A percentile compares a stretch with the other conserved stretches of the same genome.
phyloP scores from a whole-genome alignment of 2,329 filamentous ascomycete species.

The Tolypocladium album region DNA sequence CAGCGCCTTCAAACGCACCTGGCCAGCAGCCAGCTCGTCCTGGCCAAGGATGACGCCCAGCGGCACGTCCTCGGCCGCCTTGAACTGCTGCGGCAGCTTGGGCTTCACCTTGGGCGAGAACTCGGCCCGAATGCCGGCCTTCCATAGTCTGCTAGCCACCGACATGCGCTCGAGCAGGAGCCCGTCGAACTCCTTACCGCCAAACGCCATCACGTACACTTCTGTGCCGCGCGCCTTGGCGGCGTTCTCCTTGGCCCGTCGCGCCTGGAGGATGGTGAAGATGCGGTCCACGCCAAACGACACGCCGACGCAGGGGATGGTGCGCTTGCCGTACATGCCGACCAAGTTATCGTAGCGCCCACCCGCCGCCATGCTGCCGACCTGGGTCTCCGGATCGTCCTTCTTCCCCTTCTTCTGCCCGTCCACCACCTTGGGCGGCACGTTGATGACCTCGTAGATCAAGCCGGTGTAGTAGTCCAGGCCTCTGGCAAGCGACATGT shows the following conservation, averaged over 20 bases:
- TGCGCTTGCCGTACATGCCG: slow-evolving; percentile 82
- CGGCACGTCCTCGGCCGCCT: slow-evolving; percentile 78
- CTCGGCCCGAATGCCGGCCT: slow-evolving; percentile 73
- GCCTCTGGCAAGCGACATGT: slow-evolving; percentile 80
- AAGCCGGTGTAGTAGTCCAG: slow-evolving; percentile 89
- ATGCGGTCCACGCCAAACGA: slow-evolving; percentile 95
- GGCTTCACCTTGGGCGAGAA: slow-evolving; percentile 87
- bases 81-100: slow-evolving; percentile 82
- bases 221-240: slow-evolving; percentile 56
- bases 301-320: slow-evolving; percentile 57
- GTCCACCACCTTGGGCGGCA: slow-evolving; percentile 23
- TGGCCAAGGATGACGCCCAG: slow-evolving; percentile 86
- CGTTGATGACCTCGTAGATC: slow-evolving; percentile 82
- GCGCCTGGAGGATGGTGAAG: slow-evolving; percentile 80
- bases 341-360: slow-evolving; percentile 90
- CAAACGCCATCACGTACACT: slow-evolving; percentile 91
- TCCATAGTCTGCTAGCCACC: slow-evolving; percentile 68
- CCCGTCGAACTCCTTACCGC: slow-evolving; percentile 73
- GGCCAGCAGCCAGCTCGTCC: slow-evolving; percentile 72
- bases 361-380: slow-evolving; percentile 81
- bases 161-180: slow-evolving; percentile 76
- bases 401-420: slow-evolving; percentile 37
- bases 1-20: slow-evolving; percentile 77
- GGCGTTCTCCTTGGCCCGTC: slow-evolving; percentile 53
- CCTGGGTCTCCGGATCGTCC: slow-evolving; percentile 44